Evolutionary conservation across 352 stramenopile species (phyloP).

Genomic region (Pythium guiyangense): DNA sequence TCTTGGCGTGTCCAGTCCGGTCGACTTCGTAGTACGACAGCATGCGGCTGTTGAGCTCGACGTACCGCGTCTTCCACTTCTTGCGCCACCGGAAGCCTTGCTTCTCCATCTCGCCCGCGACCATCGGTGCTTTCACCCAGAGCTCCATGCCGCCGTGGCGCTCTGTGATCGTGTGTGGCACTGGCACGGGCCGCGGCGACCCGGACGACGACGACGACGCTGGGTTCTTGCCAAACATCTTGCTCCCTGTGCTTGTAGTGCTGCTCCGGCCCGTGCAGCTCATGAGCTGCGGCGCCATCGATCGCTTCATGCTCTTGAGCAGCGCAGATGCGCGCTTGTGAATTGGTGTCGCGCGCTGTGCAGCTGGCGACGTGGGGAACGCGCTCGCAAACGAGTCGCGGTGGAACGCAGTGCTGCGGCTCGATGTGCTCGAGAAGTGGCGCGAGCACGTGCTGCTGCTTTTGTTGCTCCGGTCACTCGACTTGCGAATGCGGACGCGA

Average conservation of each 20-base stretch:
- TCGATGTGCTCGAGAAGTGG: constrained; percentile 1
- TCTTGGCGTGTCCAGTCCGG: constrained; percentile 15
- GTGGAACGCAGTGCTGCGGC: neutral
- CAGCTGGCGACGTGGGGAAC: constrained; percentile 7
- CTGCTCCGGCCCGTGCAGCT: constrained; percentile 1
- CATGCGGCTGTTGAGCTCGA: constrained; percentile 68
- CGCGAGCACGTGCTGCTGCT: constrained; percentile 7
- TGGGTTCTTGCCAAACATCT: neutral
- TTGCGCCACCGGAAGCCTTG: constrained; percentile 73
- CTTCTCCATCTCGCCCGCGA: constrained; percentile 65
- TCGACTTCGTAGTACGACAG: constrained; percentile 63
- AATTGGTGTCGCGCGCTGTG: neutral
- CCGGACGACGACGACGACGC: constrained; percentile 9
- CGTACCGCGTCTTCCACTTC: constrained; percentile 70
- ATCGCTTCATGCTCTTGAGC: constrained; percentile 6
- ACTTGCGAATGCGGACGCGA: constrained; percentile 4
- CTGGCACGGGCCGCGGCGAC: constrained; percentile 22
- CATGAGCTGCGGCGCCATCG: neutral
- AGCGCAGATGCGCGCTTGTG: constrained; percentile 2
- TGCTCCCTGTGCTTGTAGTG: constrained; percentile 5
- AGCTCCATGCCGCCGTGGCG: constrained; percentile 58
- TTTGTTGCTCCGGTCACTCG: neutral
- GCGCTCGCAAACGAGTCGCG: constrained; percentile 12
- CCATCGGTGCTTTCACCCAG: constrained; percentile 68
- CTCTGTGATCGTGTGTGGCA: constrained; percentile 80